These are phyloP conservation scores for Aureobasidium sp. DNA, from an alignment of 2,329 filamentous ascomycete genomes.

Conservation along the genomic window DNA sequence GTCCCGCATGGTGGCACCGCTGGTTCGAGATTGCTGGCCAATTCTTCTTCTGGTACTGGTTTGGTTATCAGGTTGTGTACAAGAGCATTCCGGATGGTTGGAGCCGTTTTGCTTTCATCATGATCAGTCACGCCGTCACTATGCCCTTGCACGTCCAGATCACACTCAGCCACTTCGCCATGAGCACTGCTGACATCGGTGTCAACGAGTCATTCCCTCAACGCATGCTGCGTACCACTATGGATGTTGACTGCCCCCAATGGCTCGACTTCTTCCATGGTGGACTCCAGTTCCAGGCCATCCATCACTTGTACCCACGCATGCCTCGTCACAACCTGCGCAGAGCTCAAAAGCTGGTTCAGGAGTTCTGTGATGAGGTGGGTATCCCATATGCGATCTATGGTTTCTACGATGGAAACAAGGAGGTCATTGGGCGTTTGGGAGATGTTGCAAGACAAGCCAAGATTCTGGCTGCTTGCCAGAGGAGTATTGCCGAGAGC, in stretches of 20 bases:
- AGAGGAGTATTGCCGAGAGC: slow-evolving; percentile 31
- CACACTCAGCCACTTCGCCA: slow-evolving; percentile 80
- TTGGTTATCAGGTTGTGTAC: slow-evolving; percentile 58
- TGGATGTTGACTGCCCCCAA: slow-evolving; percentile 81
- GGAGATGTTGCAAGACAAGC: slow-evolving; percentile 58
- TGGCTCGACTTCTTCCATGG: slow-evolving; percentile 90
- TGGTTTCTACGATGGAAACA: slow-evolving; percentile 77
- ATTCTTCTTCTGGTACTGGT: slow-evolving; percentile 58
- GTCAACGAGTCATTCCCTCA: slow-evolving; percentile 80
- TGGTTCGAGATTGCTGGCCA: slow-evolving; percentile 58
- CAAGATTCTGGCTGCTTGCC: slow-evolving; percentile 23
- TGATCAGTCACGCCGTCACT: slow-evolving; percentile 73
- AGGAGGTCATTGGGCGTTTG: slow-evolving; percentile 66
- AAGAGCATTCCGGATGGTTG: slow-evolving; percentile 50
- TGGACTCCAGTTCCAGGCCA: slow-evolving; percentile 67
- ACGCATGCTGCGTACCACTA: slow-evolving; percentile 84
- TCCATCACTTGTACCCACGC: slow-evolving; percentile 62
- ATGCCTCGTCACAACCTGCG: slow-evolving; percentile 69
- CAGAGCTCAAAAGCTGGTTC: slow-evolving; percentile 62
- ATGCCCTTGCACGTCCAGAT: slow-evolving; percentile 83
- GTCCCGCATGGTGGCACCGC: slow-evolving; percentile 59
- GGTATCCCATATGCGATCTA: slow-evolving; percentile 79
- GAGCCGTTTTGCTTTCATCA: slow-evolving; percentile 54
- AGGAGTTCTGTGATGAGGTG: slow-evolving; percentile 74
- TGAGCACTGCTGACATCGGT: slow-evolving; percentile 83